phyloP scores from a whole-genome alignment of 768 basidiomycete genomes.

The Hygrophorus russula region DNA sequence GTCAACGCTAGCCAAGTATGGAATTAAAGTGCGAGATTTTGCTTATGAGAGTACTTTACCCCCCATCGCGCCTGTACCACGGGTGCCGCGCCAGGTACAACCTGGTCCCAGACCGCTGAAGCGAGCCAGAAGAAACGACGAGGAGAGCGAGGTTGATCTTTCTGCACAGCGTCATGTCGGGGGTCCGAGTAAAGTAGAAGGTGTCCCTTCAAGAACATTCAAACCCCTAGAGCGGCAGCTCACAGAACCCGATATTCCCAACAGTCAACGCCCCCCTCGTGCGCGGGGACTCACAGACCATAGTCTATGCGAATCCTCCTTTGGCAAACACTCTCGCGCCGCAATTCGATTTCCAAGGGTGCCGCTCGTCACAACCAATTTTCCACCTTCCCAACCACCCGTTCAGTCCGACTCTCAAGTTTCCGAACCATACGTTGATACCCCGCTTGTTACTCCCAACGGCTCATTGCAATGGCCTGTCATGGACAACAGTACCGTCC shows the following conservation, averaged over 20 bases:
- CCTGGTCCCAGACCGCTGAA: constrained; percentile 26
- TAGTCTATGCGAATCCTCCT: constrained; percentile 10
- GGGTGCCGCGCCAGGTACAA: constrained; percentile 37
- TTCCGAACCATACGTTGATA: constrained; percentile 31
- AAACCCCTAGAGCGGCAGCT: constrained; percentile 19
- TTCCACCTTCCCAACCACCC: constrained; percentile 16
- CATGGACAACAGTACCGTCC: constrained; percentile 18
- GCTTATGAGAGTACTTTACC: constrained; percentile 59
- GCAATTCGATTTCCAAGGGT: background rate
- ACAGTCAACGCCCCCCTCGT: constrained; percentile 11
- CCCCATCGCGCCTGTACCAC: constrained; percentile 41
- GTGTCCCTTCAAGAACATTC: constrained; percentile 11
- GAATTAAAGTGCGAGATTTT: constrained; percentile 49
- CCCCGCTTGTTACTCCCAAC: constrained; percentile 44
- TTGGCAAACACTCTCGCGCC: background rate
- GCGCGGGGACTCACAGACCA: constrained; percentile 17
- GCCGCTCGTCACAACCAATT: constrained; percentile 1
- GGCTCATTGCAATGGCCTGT: constrained; percentile 36
- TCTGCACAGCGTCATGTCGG: background rate
- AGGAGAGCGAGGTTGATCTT: constrained; percentile 12
- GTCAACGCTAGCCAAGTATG: constrained; percentile 17
- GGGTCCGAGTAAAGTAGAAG: background rate
- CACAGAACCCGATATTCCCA: constrained; percentile 20
- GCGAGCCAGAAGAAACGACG: constrained; percentile 21
- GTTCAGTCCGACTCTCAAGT: constrained; percentile 30